These are phyloP conservation scores for Tolypocladium endophyticum DNA, from an alignment of 2,329 filamentous ascomycete species.

Conservation along the genomic window DNA sequence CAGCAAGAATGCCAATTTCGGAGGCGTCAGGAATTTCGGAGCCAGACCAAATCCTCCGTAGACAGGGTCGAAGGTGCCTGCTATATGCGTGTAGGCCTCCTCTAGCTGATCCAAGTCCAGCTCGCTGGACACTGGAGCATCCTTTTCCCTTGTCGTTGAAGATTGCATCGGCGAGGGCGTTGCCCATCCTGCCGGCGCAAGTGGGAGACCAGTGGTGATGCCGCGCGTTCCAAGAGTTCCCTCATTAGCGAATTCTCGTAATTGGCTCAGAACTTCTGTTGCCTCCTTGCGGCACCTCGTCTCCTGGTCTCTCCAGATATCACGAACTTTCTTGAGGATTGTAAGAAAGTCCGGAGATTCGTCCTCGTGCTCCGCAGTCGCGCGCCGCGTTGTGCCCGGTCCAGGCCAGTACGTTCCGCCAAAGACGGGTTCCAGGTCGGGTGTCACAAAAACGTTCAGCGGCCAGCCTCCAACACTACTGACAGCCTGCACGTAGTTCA, in stretches of 20 bases:
- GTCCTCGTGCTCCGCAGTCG: constrained; percentile 29
- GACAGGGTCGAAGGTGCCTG: constrained; percentile 64
- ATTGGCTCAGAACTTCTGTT: constrained; percentile 66
- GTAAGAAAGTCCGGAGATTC: constrained; percentile 70
- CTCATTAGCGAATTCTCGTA: constrained; percentile 82
- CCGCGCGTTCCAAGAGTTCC: constrained; percentile 53
- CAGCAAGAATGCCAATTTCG: constrained; percentile 74
- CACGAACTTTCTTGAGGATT: constrained; percentile 67
- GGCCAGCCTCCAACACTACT: constrained; percentile 90
- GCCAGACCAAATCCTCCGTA: constrained; percentile 72
- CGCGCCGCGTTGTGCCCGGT: constrained; percentile 45
- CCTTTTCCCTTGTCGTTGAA: constrained; percentile 10
- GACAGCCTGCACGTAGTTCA: constrained; percentile 95
- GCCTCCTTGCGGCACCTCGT: constrained; percentile 74
- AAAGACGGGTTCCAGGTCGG: constrained; percentile 86
- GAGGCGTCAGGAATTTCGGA: constrained; percentile 84
- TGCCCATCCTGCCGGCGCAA: constrained; percentile 18
- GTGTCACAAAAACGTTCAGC: constrained; percentile 91
- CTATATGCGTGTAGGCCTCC: constrained; percentile 76
- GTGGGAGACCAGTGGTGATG: constrained; percentile 17
- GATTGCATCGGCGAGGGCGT: constrained; percentile 17
- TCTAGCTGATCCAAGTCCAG: constrained; percentile 86
- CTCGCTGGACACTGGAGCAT: constrained; percentile 44
- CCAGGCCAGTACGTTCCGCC: constrained; percentile 95
- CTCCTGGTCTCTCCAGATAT: constrained; percentile 74